Percentiles rank a stretch among this genome's conserved stretches.
phyloP scores from a whole-genome alignment of 2,329 filamentous ascomycete species.

The Penicillium sp. region DNA sequence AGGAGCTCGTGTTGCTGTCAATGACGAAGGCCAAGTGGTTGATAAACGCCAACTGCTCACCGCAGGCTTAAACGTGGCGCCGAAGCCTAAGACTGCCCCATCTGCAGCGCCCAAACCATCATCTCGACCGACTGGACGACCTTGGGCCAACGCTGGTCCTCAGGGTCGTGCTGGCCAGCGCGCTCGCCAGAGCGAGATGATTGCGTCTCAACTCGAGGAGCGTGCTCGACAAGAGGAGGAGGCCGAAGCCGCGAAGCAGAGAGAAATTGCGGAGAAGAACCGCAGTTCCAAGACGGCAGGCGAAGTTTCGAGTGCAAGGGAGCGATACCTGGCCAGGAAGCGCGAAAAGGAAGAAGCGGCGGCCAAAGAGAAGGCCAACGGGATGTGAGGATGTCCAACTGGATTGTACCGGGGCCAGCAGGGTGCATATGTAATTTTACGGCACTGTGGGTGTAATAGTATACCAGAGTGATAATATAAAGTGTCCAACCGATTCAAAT shows the following conservation, averaged over 20 bases:
- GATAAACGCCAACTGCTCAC: conserved; percentile 67
- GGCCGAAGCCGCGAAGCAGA: conserved; percentile 60
- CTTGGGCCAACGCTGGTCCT: conserved; percentile 32
- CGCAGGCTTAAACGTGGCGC: conserved; percentile 65
- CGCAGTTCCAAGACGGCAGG: conserved; percentile 63
- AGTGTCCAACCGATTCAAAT: too few relatives aligned
- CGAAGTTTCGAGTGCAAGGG: conserved; percentile 64
- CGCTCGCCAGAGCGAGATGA: conserved; percentile 63
- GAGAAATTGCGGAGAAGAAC: conserved; percentile 57
- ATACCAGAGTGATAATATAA: too few relatives aligned
- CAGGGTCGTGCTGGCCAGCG: conserved; percentile 50
- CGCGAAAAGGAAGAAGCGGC: conserved; percentile 53
- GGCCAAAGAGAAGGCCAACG: conserved; percentile 27
- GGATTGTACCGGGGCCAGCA: neutral
- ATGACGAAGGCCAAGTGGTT: conserved; percentile 67
- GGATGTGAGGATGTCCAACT: neutral
- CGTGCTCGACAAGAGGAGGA: conserved; percentile 60
- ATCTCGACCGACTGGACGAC: conserved; percentile 21
- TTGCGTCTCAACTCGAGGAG: conserved; percentile 63
- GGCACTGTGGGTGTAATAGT: neutral
- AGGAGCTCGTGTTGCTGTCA: conserved; percentile 60
- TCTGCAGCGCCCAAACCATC: conserved; percentile 21
- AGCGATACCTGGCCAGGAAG: conserved; percentile 65
- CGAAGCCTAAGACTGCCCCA: conserved; percentile 53
- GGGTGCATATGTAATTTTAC: neutral